A percentile compares a stretch with the other conserved stretches of the same genome.
Conservation (phyloP, 1,139 yeast species). For the Tardiomyces digboiensis region DNA sequence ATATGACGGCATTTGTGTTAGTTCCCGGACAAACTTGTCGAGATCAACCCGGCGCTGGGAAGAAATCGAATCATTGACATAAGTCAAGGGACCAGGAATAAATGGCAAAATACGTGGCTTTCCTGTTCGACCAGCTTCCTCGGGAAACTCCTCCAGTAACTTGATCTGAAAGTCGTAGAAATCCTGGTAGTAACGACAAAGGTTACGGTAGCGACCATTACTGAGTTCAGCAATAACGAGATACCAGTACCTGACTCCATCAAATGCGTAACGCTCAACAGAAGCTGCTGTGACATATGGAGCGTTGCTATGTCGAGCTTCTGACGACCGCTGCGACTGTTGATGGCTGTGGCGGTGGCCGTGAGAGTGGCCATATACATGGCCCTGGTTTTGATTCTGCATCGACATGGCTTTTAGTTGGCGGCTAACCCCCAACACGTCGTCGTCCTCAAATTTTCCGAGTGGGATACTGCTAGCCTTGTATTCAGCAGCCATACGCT, state of each 20-base stretch:
- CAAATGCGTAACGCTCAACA: slow-evolving; percentile 74
- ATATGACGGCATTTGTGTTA: slow-evolving; percentile 66
- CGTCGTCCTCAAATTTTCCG: slow-evolving; percentile 36
- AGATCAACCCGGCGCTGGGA: slow-evolving; percentile 78
- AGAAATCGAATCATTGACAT: slow-evolving; percentile 83
- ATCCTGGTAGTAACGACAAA: slow-evolving; percentile 91
- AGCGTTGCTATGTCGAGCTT: slow-evolving; percentile 2
- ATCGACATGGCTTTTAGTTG: slow-evolving; percentile 1
- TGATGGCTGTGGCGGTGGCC: slow-evolving; percentile 4
- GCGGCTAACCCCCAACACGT: background rate
- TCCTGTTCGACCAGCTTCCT: slow-evolving; percentile 86
- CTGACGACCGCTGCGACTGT: background rate
- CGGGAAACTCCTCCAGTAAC: slow-evolving; percentile 76
- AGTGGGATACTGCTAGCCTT: slow-evolving; percentile 86
- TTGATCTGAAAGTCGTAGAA: slow-evolving; percentile 90
- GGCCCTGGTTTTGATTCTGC: slow-evolving; percentile 1
- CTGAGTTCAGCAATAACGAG: slow-evolving; percentile 60
- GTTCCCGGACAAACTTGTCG: slow-evolving; percentile 70
- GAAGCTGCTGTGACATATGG: slow-evolving; percentile 42
- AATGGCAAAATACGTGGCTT: slow-evolving; percentile 76
- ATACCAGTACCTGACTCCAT: slow-evolving; percentile 88
- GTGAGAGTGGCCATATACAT: slow-evolving; percentile 26
- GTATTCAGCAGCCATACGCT: slow-evolving; percentile 79
- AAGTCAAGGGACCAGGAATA: slow-evolving; percentile 93
- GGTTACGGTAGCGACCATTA: slow-evolving; percentile 57